phyloP scores from a whole-genome alignment of 78 protist genomes.

The Pigoraptor vietnamica region DNA sequence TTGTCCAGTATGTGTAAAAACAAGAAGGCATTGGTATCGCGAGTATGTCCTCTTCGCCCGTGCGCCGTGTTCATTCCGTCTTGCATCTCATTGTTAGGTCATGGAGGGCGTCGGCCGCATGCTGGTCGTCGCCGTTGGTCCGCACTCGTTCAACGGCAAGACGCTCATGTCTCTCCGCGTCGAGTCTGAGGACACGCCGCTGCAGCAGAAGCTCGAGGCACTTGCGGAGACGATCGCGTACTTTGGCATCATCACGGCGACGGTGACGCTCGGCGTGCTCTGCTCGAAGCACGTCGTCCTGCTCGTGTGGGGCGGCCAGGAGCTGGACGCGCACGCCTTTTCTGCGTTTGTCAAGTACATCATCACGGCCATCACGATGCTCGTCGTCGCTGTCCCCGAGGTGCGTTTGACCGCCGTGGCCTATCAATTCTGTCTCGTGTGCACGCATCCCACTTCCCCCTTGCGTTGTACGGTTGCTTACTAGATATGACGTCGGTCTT shows the following conservation, averaged over 20 bases:
- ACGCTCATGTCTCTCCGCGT: slow-evolving; percentile 49
- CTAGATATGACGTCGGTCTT: not conserved
- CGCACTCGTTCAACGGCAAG: slow-evolving; percentile 52
- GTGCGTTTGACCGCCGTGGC: not conserved
- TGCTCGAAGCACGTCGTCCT: not conserved
- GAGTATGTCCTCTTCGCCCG: too few relatives aligned
- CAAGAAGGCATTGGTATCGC: too few relatives aligned
- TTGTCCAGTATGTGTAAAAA: not conserved
- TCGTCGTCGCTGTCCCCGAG: slow-evolving; percentile 98
- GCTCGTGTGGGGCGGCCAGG: not conserved
- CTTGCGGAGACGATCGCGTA: slow-evolving; percentile 65
- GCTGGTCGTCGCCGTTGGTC: slow-evolving; percentile 63
- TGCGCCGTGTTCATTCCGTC: too few relatives aligned
- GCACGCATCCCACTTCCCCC: not conserved
- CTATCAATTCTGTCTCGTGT: not conserved
- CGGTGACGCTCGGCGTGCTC: not conserved
- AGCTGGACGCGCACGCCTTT: not conserved
- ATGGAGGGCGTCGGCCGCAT: slow-evolving; percentile 65
- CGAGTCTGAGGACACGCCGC: slow-evolving; percentile 76
- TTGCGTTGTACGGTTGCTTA: not conserved
- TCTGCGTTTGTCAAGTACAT: slow-evolving; percentile 17
- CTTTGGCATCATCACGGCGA: slow-evolving; percentile 36
- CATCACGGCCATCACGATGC: slow-evolving; percentile 82
- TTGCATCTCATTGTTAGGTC: too few relatives aligned
- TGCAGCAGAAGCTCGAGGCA: slow-evolving; percentile 69